A percentile compares a stretch with the other conserved stretches of the same genome.
Conservation (phyloP, 306 rosid species). For the Abrus pulchellus region DNA sequence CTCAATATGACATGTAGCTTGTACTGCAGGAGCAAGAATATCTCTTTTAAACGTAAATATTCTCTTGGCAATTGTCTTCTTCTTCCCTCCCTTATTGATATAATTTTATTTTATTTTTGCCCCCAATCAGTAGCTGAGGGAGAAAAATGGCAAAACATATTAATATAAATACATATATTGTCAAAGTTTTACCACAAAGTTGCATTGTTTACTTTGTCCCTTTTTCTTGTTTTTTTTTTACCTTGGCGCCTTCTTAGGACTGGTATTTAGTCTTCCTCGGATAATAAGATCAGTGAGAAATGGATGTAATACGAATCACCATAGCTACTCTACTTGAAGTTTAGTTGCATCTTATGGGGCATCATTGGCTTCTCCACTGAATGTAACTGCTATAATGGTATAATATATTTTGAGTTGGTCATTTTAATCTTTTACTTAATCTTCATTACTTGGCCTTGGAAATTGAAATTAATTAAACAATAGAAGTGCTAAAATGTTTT, state of each 20-base stretch:
- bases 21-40: conserved; percentile 24
- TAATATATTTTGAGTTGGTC: neutral
- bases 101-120: neutral
- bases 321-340: conserved; percentile 27
- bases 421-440: neutral
- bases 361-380: conserved; percentile 3
- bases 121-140: neutral
- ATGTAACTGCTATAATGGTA: neutral
- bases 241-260: conserved; percentile 4
- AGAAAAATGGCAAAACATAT: neutral
- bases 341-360: conserved; percentile 7
- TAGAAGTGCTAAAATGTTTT: neutral
- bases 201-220: neutral
- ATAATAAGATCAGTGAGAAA: neutral
- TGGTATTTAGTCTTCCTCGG: neutral
- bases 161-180: neutral
- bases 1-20: neutral
- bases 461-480: neutral
- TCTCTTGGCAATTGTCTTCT: conserved; percentile 32
- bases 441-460: neutral
- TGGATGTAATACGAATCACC: neutral
- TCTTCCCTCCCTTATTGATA: neutral
- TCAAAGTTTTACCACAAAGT: neutral
- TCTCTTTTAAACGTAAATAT: conserved; percentile 29
- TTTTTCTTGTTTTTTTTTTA: conserved; percentile 11